Base-by-base conservation (phyloP, 169 alveolate species). In the Pseudocohnilembus persalinus region DNA sequence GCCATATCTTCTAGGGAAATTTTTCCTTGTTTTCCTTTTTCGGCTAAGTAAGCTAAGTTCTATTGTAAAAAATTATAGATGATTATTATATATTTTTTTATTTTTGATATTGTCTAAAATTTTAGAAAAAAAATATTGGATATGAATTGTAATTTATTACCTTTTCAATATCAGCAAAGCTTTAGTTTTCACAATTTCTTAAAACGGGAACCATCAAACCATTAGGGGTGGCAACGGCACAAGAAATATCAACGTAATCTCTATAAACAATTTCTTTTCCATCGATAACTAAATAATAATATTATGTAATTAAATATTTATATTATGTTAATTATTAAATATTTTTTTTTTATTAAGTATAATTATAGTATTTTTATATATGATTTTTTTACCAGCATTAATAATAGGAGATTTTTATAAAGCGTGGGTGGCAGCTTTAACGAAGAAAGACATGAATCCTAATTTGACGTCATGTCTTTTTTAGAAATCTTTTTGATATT, bases 221-320 rank as follows among this genome's bases (percentile, higher is more conserved):
- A 30, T 96, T 96, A n/a, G 99, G 99, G 28, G 99, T 97, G 73
- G 99, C 98, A 31, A 98, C 99, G 26, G 99, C 99, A 83, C 97
- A 98, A 32, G 99, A 94, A 75, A 98, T 97, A 92, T 98, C 99
- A 68, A 97, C 94, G 84, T 95, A 97, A 88, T 97, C 94, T 82
- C 97, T 95, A 87, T 98, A 96, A 31, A 98, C 98, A 77, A 97
- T 96, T 73, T 97, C 99, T 34, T 82, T 91, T 24, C 94, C 94
- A 76, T 92, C 96, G 74, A 92, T 92, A 80, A 92, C 94, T 74
- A 49, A 26, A 30, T 26, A 75, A 29, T 6, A 6, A n/a, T n/a
- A 29, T 26, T 15, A 73, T 73, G 6, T 73, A 15, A 4, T 1
- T 15, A 73, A 15, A 73, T 73, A 73, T 73, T 73, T n/a, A n/a